A percentile compares a stretch with the other conserved stretches of the same genome.
Conservation (phyloP, 2,329 filamentous ascomycete species). For the Plenodomus tracheiphilus region DNA sequence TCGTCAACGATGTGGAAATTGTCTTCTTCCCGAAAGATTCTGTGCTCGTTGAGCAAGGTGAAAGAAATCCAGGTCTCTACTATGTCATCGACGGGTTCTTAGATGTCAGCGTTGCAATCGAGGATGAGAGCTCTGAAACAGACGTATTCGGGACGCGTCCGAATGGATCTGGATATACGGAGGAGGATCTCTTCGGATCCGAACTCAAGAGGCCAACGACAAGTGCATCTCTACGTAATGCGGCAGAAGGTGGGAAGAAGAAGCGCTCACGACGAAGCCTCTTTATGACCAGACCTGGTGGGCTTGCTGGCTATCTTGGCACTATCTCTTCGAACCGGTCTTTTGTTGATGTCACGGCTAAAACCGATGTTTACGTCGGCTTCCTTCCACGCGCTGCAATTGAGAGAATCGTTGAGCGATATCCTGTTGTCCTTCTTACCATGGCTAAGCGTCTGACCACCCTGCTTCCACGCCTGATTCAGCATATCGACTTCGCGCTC, state of each 20-base stretch:
- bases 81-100: slow-evolving; percentile 98
- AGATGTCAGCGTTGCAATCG: slow-evolving; percentile 82
- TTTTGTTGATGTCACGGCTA: slow-evolving; percentile 94
- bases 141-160: slow-evolving; percentile 51
- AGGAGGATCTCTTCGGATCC: slow-evolving; percentile 42
- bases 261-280: slow-evolving; percentile 69
- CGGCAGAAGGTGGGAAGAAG: slow-evolving; percentile 45
- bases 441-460: slow-evolving; percentile 95
- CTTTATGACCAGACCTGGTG: slow-evolving; percentile 91
- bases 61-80: slow-evolving; percentile 94
- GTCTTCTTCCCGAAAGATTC: slow-evolving; percentile 96
- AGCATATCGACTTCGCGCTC: slow-evolving; percentile 96
- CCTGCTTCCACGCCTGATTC: slow-evolving; percentile 82
- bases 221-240: slow-evolving; percentile 26
- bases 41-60: slow-evolving; percentile 92
- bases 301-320: slow-evolving; percentile 90
- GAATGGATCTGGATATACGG: slow-evolving; percentile 36
- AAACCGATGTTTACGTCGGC: slow-evolving; percentile 97
- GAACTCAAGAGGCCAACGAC: slow-evolving; percentile 29
- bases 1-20: slow-evolving; percentile 92
- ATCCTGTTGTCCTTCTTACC: slow-evolving; percentile 88
- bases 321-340: slow-evolving; percentile 94
- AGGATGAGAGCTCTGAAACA: slow-evolving; percentile 58
- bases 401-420: slow-evolving; percentile 88
- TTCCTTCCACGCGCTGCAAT: slow-evolving; percentile 85